Base-by-base conservation (phyloP, 2,329 filamentous ascomycete genomes). In the Ophiocordyceps camponoti-rufipedis region DNA sequence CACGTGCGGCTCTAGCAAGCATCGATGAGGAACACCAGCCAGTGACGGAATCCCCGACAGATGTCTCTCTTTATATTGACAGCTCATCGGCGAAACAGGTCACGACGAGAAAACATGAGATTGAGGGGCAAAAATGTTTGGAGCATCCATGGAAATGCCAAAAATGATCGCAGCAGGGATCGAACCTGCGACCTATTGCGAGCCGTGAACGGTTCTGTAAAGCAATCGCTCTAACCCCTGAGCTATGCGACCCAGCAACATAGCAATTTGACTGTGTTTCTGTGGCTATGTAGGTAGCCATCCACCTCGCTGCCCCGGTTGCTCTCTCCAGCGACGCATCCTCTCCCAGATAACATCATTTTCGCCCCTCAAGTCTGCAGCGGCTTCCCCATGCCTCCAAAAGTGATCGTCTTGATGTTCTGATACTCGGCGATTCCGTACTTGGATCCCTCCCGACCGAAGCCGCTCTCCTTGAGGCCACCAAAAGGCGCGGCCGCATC, bases 391-490 rank as follows among this genome's bases (percentile, higher is more conserved):
- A 75, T 72, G 8, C 71, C 72, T 14, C 72, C 73, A 47, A 63
- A 68, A 11, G 72, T 66, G 33, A 66, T 55, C 56, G 72, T 83
- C 70, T 89, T 89, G 51, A 81, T 82, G 40, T 74, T 64, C 57
- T 80, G 71, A 58, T 86, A 89, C 63, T 89, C 85, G 13, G 78
- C 75, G 49, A 87, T 78, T 14, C 84, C 84, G 48, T 87, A 83
- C 59, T 78, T 74, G 50, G 80, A 82, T 9, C 85, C 85, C 61
- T 91, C 85, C 41, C 82, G 69, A 2, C 85, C 85, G 54, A 87
- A 87, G 1, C 85, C 85, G 54, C 78, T 85, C 64, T 87, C 71
- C 65, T 91, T 91, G 42, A 91, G 79, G 52, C 85, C 85, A 14
- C 85, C 85, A 56, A 91, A 91, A 0, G 74, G 74, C 45, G 71